Conservation (phyloP, 139 green algal species). For the Ulvella scutata region DNA sequence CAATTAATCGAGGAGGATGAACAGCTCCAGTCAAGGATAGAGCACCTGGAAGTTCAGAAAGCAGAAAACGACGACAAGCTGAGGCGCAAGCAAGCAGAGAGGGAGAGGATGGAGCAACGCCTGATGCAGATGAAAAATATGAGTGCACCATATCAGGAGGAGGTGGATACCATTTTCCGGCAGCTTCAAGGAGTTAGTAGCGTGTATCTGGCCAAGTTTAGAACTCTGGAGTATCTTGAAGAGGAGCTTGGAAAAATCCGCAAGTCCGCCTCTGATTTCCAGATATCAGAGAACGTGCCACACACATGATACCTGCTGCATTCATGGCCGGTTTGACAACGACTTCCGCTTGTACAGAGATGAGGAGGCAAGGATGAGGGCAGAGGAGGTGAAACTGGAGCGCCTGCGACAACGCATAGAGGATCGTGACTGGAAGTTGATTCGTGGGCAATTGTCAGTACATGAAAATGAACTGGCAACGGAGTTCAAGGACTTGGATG, state of each 20-base stretch:
- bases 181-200: neutral
- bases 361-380: neutral
- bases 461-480: neutral
- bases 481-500: neutral
- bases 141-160: neutral
- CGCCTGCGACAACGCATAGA: neutral
- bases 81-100: neutral
- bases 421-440: neutral
- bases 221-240: neutral
- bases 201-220: neutral
- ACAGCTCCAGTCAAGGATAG: slow-evolving; percentile 51
- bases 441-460: neutral
- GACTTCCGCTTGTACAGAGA: too few species aligned
- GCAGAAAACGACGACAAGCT: slow-evolving; percentile 3
- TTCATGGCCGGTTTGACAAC: too few species aligned
- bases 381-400: neutral
- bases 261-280: too few species aligned
- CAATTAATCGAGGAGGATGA: slow-evolving; percentile 81
- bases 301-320: too few species aligned
- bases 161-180: neutral
- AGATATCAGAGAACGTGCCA: too few species aligned
- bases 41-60: slow-evolving; percentile 27
- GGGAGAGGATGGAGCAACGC: neutral
- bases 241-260: neutral
- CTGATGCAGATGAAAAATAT: neutral